Evolutionary conservation across 1,284 basidiomycete genomes (phyloP).

Genomic region (Marasmius sp.): DNA sequence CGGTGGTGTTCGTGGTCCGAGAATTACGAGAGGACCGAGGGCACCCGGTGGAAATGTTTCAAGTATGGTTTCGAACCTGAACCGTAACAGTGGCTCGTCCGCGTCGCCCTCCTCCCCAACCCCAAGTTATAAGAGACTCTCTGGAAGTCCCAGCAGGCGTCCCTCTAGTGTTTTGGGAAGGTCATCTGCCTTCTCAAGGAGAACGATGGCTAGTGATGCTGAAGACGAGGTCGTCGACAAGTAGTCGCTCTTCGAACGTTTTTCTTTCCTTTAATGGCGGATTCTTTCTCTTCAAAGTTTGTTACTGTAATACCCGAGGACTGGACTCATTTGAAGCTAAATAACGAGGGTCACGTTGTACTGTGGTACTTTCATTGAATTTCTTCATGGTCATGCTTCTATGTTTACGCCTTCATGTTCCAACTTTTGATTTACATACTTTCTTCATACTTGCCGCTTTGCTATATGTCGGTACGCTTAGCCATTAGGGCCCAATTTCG

Average conservation of each 20-base stretch:
- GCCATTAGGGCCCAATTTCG: too few relatives aligned
- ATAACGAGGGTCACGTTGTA: not conserved
- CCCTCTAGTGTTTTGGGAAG: conserved; percentile 47
- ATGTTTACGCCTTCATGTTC: not conserved
- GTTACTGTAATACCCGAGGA: not conserved
- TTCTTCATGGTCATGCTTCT: not conserved
- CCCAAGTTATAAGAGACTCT: conserved; percentile 41
- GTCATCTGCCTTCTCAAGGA: conserved; percentile 60
- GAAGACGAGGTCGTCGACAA: conserved; percentile 65
- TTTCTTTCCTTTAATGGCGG: not conserved
- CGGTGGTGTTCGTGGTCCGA: conserved; percentile 50
- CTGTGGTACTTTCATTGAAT: not conserved
- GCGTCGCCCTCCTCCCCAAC: conserved; percentile 30
- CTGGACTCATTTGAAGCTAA: not conserved
- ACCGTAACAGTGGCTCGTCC: conserved; percentile 44
- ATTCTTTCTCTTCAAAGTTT: not conserved
- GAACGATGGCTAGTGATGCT: conserved; percentile 79
- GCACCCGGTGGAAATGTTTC: conserved; percentile 45
- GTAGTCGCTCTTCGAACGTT: conserved; percentile 13
- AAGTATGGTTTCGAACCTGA: conserved; percentile 55
- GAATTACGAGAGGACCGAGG: conserved; percentile 47
- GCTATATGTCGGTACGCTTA: too few relatives aligned
- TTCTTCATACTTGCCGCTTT: too few relatives aligned
- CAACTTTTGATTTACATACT: too few relatives aligned
- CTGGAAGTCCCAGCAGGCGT: conserved; percentile 40